phyloP scores from a whole-genome alignment of 1,139 yeast genomes.

The Pichiaceae sp. region DNA sequence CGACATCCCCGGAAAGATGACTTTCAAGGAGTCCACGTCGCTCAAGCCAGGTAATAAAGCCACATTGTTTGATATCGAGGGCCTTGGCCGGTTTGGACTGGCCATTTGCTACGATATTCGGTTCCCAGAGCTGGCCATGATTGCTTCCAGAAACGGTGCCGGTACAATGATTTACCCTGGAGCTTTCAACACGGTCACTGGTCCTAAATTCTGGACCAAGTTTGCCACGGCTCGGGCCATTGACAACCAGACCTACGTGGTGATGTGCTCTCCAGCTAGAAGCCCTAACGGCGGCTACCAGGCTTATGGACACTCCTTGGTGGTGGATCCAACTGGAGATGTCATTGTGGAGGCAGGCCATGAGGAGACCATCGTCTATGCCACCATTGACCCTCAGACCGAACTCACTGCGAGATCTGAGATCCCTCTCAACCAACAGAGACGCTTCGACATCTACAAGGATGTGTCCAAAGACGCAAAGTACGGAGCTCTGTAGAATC shows the following conservation, averaged over 20 bases:
- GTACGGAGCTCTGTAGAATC: slow-evolving; percentile 12
- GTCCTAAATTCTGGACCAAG: slow-evolving; percentile 90
- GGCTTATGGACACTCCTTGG: slow-evolving; percentile 88
- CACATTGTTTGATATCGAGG: slow-evolving; percentile 63
- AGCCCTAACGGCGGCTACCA: slow-evolving; percentile 67
- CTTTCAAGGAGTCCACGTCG: slow-evolving; percentile 74
- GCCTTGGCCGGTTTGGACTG: slow-evolving; percentile 71
- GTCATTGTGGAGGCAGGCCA: slow-evolving; percentile 79
- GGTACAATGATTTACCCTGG: slow-evolving; percentile 94
- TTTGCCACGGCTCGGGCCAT: slow-evolving; percentile 82
- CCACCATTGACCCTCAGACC: slow-evolving; percentile 62
- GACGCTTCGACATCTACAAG: slow-evolving; percentile 79
- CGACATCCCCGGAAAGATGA: slow-evolving; percentile 81
- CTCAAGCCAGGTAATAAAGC: slow-evolving; percentile 74
- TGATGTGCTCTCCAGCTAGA: slow-evolving; percentile 85
- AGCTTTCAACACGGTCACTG: slow-evolving; percentile 92
- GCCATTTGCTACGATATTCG: slow-evolving; percentile 92
- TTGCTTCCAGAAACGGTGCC: slow-evolving; percentile 67
- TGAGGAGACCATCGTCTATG: slow-evolving; percentile 72
- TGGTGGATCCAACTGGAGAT: slow-evolving; percentile 80
- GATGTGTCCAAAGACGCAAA: slow-evolving; percentile 39
- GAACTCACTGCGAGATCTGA: slow-evolving; percentile 56
- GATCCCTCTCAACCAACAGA: slow-evolving; percentile 72
- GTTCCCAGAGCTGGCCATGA: slow-evolving; percentile 82
- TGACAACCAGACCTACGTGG: slow-evolving; percentile 76